Base-by-base conservation (phyloP, 768 basidiomycete species). In the Russula earlei region DNA sequence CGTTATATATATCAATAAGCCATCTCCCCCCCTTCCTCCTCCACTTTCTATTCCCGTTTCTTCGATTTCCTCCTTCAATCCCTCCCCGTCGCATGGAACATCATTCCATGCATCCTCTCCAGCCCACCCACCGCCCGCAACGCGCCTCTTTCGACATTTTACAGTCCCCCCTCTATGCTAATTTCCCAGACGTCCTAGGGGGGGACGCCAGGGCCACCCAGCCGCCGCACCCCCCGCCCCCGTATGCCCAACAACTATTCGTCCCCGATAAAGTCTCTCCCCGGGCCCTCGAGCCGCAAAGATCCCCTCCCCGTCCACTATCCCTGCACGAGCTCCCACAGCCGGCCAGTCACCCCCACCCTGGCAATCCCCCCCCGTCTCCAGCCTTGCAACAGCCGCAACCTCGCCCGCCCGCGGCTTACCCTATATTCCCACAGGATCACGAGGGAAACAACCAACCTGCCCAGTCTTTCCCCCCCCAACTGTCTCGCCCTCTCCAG, bases 1-100 rank as follows among this genome's bases (percentile, higher is more conserved):
- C 45, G 24, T 53, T 53, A 58, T 58, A 54, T 58, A 56, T 37
- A 56, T 51, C 55, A 51, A 38, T 46, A 43, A 54, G 50, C 52
- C 36, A 54, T 52, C 29, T 15, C 34, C 20, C 52, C 31, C 44
- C 15, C 7, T 37, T 38, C 34, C n/a, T 38, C 34, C n/a, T 38
- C 19, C 41, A 54, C 14, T 53, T 29, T 38, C 46, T 45, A 41
- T 17, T 44, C 27, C 42, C 51, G 12, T 34, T 51, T 41, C 34
- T 25, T 20, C 24, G 22, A 31, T 10, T 5, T 10, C 29, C 34
- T 49, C 20, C 41, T 19, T 54, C n/a, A n/a, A n/a, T n/a, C n/a
- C n/a, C n/a, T 43, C 37, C 51, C 9, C 1, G 11, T 31, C 19
- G 38, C 41, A 49, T 49, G 47, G 57, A 58, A 40, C 52, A 58